phyloP scores from a whole-genome alignment of 2,329 filamentous ascomycete species.

The Apiospora hydei region DNA sequence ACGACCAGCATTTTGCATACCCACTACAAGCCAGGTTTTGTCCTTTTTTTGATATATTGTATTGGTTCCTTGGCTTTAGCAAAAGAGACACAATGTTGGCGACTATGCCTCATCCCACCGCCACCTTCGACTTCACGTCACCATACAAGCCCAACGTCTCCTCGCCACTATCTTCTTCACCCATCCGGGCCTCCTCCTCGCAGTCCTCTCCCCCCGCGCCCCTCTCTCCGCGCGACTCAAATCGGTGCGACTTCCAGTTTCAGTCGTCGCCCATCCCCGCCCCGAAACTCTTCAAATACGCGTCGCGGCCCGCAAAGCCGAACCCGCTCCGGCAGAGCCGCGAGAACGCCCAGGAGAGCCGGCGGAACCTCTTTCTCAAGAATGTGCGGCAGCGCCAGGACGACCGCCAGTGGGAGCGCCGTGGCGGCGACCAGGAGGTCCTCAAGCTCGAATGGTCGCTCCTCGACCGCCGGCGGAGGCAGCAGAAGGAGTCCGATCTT shows the following conservation, averaged over 20 bases:
- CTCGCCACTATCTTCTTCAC: conserved; percentile 67
- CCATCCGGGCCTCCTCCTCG: conserved; percentile 59
- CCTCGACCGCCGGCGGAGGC: conserved; percentile 46
- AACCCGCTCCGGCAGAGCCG: conserved; percentile 69
- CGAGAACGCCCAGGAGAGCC: conserved; percentile 68
- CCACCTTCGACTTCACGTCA: conserved; percentile 50
- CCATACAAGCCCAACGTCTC: conserved; percentile 55
- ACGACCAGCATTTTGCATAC: conserved; percentile 10
- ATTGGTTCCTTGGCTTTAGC: background rate
- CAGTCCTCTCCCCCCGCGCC: conserved; percentile 51
- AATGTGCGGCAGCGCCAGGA: conserved; percentile 68
- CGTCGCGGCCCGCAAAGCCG: conserved; percentile 62
- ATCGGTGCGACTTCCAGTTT: conserved; percentile 47
- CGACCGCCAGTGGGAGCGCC: conserved; percentile 64
- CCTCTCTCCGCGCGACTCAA: conserved; percentile 52
- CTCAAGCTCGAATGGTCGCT: conserved; percentile 52
- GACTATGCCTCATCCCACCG: conserved; percentile 49
- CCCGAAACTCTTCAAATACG: conserved; percentile 50
- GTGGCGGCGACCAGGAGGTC: conserved; percentile 69
- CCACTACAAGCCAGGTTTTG: background rate
- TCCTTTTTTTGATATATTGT: background rate
- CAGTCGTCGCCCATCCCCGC: conserved; percentile 46
- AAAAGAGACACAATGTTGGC: conserved; percentile 42
- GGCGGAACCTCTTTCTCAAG: conserved; percentile 73
- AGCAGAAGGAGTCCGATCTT: conserved; percentile 48